These are phyloP conservation scores for Saccharomycopsis sp. DNA, from an alignment of 805 yeast species.

Conservation along the genomic window DNA sequence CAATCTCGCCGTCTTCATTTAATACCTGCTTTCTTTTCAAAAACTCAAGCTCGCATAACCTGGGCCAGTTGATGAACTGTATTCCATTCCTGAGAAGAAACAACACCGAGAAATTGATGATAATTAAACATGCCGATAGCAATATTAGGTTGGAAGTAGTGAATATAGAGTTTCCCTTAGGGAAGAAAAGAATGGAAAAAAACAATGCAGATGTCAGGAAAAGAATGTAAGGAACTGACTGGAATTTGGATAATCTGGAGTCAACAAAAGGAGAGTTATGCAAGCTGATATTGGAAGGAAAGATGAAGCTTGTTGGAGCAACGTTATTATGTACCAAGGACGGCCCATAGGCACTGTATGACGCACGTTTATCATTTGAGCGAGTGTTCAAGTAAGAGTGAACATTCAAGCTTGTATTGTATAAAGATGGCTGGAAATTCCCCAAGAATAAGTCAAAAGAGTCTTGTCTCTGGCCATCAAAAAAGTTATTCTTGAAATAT, in stretches of 20 bases:
- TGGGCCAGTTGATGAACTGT: conserved; percentile 96
- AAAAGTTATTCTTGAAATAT: conserved; percentile 75
- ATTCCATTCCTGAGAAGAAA: conserved; percentile 55
- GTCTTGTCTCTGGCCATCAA: conserved; percentile 92
- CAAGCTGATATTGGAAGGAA: conserved; percentile 13
- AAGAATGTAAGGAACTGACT: conserved; percentile 72
- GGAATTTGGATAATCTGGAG: conserved; percentile 61
- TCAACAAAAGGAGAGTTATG: conserved; percentile 47
- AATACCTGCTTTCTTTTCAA: conserved; percentile 26
- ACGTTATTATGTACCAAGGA: background rate
- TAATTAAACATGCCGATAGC: conserved; percentile 10
- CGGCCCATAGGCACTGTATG: background rate
- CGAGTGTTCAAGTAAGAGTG: background rate
- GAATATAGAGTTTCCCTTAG: conserved; percentile 9
- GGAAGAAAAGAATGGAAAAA: conserved; percentile 24
- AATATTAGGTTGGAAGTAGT: conserved; percentile 13
- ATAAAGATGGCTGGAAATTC: conserved; percentile 33
- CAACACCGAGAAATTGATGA: conserved; percentile 29
- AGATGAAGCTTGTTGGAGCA: conserved; percentile 3
- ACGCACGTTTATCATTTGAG: background rate
- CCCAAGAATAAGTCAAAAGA: conserved; percentile 86
- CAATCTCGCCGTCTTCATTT: background rate
- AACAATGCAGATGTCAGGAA: conserved; percentile 68
- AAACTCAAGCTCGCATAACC: conserved; percentile 54
- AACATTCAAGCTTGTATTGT: background rate